Evolutionary conservation across 768 basidiomycete genomes (phyloP).

Genomic region (Phaeolepiota aurea): DNA sequence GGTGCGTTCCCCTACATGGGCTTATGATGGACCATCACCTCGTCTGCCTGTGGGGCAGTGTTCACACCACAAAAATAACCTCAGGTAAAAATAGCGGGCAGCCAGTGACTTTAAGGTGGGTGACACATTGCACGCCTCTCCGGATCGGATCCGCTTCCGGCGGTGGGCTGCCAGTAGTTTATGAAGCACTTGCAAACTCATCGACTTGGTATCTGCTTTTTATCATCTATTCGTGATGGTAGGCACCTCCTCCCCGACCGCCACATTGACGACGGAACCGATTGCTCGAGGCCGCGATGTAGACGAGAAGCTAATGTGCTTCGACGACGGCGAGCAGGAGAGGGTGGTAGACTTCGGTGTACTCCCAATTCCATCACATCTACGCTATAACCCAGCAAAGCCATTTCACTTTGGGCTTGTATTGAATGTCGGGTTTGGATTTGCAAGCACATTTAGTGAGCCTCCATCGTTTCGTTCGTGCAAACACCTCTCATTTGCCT

Average conservation of each 20-base stretch:
- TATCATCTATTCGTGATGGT: constrained; percentile 3
- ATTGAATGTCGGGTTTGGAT: constrained; percentile 50
- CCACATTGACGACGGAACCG: not conserved
- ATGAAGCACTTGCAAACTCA: not conserved
- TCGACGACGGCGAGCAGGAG: not conserved
- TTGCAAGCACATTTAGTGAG: constrained; percentile 48
- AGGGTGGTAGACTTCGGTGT: constrained; percentile 48
- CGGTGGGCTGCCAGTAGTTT: no score
- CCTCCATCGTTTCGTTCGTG: not conserved
- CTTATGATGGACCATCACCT: no score
- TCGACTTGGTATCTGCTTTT: not conserved
- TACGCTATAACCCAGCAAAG: constrained; percentile 41
- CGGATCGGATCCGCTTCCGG: no score
- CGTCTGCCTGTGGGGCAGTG: no score
- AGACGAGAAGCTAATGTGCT: not conserved
- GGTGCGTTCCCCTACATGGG: no score
- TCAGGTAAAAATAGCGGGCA: no score
- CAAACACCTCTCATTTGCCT: not conserved
- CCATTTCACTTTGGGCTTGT: constrained; percentile 46
- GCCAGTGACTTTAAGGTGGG: no score
- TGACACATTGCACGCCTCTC: no score
- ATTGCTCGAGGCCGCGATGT: not conserved
- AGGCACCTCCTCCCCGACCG: constrained; percentile 3
- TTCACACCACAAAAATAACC: no score
- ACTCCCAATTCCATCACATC: constrained; percentile 50